These are phyloP conservation scores for Fonsecaea nubica DNA, from an alignment of 2,329 filamentous ascomycete species.

Conservation along the genomic window DNA sequence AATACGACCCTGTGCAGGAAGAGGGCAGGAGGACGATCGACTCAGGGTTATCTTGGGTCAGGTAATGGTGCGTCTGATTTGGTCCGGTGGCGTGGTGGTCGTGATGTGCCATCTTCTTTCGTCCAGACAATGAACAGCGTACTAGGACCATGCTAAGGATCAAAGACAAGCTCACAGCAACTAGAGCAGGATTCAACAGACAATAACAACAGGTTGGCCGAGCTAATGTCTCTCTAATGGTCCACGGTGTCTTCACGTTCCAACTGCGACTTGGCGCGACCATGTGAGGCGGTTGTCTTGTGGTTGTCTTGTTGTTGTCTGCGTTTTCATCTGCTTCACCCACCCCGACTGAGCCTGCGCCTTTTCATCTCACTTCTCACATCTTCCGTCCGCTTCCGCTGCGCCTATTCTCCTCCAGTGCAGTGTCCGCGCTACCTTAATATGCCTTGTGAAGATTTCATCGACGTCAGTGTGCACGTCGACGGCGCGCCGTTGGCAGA, in stretches of 20 bases:
- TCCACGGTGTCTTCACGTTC: neutral
- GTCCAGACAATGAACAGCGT: neutral
- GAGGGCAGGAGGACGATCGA: neutral
- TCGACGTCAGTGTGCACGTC: constrained; percentile 24
- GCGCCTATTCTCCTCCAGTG: neutral
- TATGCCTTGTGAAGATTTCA: constrained; percentile 23
- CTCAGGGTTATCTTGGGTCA: neutral
- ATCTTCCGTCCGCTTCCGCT: neutral
- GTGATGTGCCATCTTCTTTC: neutral
- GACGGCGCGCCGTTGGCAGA: constrained; percentile 23
- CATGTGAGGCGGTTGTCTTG: too few species aligned
- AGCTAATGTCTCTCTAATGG: neutral
- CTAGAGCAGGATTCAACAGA: neutral
- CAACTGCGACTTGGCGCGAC: neutral
- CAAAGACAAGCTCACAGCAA: neutral
- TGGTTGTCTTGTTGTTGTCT: neutral
- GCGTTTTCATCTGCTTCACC: neutral
- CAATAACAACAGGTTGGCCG: neutral
- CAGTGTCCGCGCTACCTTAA: neutral
- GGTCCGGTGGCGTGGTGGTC: neutral
- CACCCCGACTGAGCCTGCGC: too few species aligned
- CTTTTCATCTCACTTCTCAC: neutral
- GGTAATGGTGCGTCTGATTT: neutral
- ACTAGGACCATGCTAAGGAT: neutral
- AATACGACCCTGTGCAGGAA: neutral